A percentile compares a stretch with the other conserved stretches of the same genome.
Evolutionary conservation across 768 basidiomycete genomes (phyloP).

Genomic region (Terana coerulea): DNA sequence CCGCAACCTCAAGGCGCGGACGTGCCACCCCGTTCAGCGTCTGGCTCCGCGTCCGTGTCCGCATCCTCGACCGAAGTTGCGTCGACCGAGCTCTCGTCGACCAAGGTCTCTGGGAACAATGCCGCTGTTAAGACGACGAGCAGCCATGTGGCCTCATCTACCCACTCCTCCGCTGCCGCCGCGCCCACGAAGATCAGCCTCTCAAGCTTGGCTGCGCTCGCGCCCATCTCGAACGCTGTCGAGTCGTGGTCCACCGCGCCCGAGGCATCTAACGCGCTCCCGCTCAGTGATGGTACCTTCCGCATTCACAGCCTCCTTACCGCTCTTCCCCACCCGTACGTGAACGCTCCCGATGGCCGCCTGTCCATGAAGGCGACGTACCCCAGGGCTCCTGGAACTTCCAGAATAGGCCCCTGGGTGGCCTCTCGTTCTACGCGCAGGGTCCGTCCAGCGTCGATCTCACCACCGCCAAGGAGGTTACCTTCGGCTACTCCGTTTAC

Average conservation of each 20-base stretch:
- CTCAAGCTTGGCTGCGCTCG: conserved; percentile 30
- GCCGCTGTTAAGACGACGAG: no score
- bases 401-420: conserved; percentile 43
- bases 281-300: conserved; percentile 44
- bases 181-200: not conserved
- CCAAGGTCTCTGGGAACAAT: no score
- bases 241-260: conserved; percentile 47
- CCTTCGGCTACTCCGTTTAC: conserved; percentile 53
- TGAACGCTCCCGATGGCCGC: conserved; percentile 47
- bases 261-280: conserved; percentile 29
- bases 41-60: not conserved
- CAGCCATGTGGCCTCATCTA: not conserved
- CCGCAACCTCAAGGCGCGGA: conserved; percentile 1
- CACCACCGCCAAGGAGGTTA: conserved; percentile 56
- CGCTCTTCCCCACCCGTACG: conserved; percentile 38
- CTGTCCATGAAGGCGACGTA: conserved; percentile 48
- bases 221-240: conserved; percentile 32
- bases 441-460: conserved; percentile 49
- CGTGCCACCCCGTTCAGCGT: conserved; percentile 2
- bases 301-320: conserved; percentile 36
- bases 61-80: no score
- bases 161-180: conserved; percentile 8
- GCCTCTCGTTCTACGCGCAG: conserved; percentile 63
- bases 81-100: no score
- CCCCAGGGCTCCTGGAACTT: conserved; percentile 55